Percentiles rank a stretch among this genome's conserved stretches.
Evolutionary conservation across 2,329 filamentous ascomycete species (phyloP).

Genomic region (Stemphylium lycopersici): DNA sequence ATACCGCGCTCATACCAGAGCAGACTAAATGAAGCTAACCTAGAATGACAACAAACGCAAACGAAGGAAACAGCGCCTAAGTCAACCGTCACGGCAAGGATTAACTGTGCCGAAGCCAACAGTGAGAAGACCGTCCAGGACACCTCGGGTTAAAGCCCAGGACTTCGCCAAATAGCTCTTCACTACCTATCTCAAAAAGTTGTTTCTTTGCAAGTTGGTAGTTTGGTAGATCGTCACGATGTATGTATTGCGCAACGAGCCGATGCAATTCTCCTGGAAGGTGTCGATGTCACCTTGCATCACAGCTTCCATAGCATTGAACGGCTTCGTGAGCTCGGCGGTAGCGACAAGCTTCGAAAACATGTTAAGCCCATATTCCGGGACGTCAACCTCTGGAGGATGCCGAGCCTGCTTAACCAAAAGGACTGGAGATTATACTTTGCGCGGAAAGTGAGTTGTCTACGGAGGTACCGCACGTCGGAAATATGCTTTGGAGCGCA

Average conservation of each 20-base stretch:
- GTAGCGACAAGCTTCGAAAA: constrained; percentile 7
- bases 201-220: constrained; percentile 19
- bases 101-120: background rate
- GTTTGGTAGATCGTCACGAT: constrained; percentile 10
- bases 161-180: constrained; percentile 11
- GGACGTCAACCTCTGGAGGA: constrained; percentile 17
- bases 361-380: constrained; percentile 15
- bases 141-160: background rate
- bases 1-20: too few relatives aligned
- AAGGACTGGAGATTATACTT: constrained; percentile 18
- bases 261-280: constrained; percentile 21
- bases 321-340: constrained; percentile 10
- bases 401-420: constrained; percentile 9
- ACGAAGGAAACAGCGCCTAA: too few relatives aligned
- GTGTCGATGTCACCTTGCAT: constrained; percentile 17
- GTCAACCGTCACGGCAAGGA: too few relatives aligned
- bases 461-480: too few relatives aligned
- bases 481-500: background rate
- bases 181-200: constrained; percentile 4
- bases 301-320: constrained; percentile 12
- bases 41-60: too few relatives aligned
- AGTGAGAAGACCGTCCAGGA: background rate
- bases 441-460: background rate
- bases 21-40: too few relatives aligned
- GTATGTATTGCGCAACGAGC: constrained; percentile 13